Conservation (phyloP, 805 yeast genomes). For the Pichia cephalocereana region DNA sequence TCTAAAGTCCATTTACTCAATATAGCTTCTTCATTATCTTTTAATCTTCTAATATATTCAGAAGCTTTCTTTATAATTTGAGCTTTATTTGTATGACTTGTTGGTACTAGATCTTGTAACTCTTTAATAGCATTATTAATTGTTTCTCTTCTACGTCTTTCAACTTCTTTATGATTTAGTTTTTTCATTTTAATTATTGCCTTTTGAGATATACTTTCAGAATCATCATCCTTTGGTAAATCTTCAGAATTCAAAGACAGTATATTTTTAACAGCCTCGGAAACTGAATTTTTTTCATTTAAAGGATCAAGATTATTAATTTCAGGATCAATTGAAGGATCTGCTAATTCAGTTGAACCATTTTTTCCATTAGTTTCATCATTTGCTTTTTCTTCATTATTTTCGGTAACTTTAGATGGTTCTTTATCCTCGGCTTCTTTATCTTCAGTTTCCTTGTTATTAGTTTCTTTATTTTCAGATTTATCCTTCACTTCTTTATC, state of each 20-base stretch:
- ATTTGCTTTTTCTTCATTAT: background rate
- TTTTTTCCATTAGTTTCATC: background rate
- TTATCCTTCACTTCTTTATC: no score
- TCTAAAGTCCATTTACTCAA: constrained; percentile 94
- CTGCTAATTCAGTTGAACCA: background rate
- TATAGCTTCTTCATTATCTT: constrained; percentile 81
- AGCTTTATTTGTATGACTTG: constrained; percentile 82
- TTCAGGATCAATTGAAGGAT: background rate
- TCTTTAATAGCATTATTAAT: constrained; percentile 83
- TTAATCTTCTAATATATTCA: constrained; percentile 80
- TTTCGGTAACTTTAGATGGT: no score
- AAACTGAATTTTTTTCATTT: background rate
- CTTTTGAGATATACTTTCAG: background rate
- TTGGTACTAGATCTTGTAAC: constrained; percentile 69
- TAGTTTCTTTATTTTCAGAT: no score
- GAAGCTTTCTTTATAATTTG: constrained; percentile 82
- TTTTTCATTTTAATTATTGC: constrained; percentile 45
- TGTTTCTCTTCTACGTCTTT: constrained; percentile 81
- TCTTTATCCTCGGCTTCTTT: no score
- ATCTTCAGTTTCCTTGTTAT: no score
- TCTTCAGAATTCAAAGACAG: background rate
- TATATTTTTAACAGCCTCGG: background rate
- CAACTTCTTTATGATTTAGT: constrained; percentile 93
- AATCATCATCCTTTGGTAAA: background rate
- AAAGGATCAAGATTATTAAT: background rate